Evolutionary conservation across 169 alveolate genomes (phyloP).

Genomic region (Besnoitia besnoiti): DNA sequence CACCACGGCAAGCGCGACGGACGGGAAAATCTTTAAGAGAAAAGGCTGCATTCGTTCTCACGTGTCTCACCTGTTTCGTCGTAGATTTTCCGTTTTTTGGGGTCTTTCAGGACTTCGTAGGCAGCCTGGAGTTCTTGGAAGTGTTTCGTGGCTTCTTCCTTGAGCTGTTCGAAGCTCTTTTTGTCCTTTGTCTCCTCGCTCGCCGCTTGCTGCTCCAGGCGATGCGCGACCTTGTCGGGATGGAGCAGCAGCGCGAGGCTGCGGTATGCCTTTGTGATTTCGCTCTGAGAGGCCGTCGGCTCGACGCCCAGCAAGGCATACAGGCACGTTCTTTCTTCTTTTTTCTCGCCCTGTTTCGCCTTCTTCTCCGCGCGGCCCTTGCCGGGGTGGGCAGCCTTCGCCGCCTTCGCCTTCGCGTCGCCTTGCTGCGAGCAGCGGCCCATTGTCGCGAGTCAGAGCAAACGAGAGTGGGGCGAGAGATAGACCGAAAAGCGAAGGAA

Average conservation of each 20-base stretch:
- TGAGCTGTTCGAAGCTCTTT: not conserved
- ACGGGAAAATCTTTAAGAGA: too few species aligned
- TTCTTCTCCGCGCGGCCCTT: too few species aligned
- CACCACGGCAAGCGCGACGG: too few species aligned
- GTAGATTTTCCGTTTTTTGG: slow-evolving; percentile 50
- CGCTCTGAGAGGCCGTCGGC: slow-evolving; percentile 74
- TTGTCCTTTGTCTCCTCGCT: not conserved
- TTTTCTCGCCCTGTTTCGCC: not conserved
- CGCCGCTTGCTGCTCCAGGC: slow-evolving; percentile 31
- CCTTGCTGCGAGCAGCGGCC: too few species aligned
- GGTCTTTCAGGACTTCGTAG: slow-evolving; percentile 60
- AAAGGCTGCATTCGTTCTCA: not conserved
- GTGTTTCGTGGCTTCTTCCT: slow-evolving; percentile 53
- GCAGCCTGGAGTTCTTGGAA: slow-evolving; percentile 67
- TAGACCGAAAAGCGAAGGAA: too few species aligned
- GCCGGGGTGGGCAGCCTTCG: too few species aligned
- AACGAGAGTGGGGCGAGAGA: too few species aligned
- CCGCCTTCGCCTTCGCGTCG: too few species aligned
- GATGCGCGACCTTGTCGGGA: slow-evolving; percentile 87
- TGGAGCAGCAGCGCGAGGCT: slow-evolving; percentile 84
- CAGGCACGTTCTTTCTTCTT: not conserved
- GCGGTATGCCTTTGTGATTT: slow-evolving; percentile 86
- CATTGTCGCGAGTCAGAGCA: too few species aligned
- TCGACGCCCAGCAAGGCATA: slow-evolving; percentile 71
- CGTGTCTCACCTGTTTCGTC: slow-evolving; percentile 57